Conservation (phyloP, 73 alveolate genomes). For the Paraurostyla sp. region DNA sequence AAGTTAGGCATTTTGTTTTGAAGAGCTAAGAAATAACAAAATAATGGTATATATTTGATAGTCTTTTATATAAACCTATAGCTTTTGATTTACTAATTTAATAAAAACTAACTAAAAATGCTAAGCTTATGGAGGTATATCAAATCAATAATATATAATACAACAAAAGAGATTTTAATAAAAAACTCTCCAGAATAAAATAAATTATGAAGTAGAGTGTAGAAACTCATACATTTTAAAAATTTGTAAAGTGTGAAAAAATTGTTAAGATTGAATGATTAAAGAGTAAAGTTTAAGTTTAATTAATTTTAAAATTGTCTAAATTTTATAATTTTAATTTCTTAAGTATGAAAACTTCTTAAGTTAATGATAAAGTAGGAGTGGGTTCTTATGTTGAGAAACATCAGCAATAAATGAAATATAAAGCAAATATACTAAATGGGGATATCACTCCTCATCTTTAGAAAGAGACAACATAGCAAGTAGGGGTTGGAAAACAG, state of each 20-base stretch:
- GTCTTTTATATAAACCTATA: too few relatives aligned
- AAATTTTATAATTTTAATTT: too few relatives aligned
- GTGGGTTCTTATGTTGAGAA: conserved; percentile 22
- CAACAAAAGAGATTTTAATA: not conserved
- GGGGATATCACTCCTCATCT: conserved; percentile 43
- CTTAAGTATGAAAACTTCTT: conserved; percentile 15
- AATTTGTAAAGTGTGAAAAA: not conserved
- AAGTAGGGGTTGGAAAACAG: conserved; percentile 52
- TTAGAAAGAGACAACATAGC: conserved; percentile 5
- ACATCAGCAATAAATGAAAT: conserved; percentile 11
- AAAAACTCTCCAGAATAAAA: not conserved
- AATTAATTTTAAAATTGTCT: too few relatives aligned
- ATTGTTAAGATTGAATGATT: not conserved
- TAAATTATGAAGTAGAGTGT: not conserved
- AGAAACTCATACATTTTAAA: not conserved
- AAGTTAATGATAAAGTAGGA: not conserved
- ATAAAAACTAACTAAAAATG: too few relatives aligned
- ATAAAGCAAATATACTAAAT: conserved; percentile 32
- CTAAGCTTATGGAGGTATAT: too few relatives aligned
- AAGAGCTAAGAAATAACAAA: too few relatives aligned
- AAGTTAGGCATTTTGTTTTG: too few relatives aligned
- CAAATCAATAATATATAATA: too few relatives aligned
- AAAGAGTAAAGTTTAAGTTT: not conserved
- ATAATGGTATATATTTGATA: too few relatives aligned
- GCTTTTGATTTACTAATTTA: too few relatives aligned